Percentiles rank a stretch among this genome's conserved stretches.
phyloP scores from a whole-genome alignment of 495 filamentous ascomycete species.

The Penicillium dipodomyicola region DNA sequence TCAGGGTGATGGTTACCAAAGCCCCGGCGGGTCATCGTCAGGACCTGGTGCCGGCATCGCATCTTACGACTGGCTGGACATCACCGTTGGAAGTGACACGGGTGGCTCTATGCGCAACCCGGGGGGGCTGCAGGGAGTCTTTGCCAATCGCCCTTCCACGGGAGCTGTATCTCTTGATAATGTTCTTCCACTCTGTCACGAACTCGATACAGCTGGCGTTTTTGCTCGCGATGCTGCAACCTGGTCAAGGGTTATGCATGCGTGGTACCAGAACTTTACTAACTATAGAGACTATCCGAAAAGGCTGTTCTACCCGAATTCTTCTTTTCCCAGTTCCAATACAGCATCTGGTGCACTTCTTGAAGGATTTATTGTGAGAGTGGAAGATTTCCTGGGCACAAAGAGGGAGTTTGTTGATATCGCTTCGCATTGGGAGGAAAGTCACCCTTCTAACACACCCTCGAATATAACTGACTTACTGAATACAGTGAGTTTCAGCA shows the following conservation, averaged over 20 bases:
- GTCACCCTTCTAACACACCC: constrained; percentile 35
- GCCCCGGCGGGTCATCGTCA: constrained; percentile 37
- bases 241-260: constrained; percentile 47
- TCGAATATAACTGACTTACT: constrained; percentile 23
- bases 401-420: constrained; percentile 36
- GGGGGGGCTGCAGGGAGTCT: constrained; percentile 36
- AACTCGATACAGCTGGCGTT: constrained; percentile 50
- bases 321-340: constrained; percentile 15
- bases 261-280: constrained; percentile 45
- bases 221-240: constrained; percentile 45
- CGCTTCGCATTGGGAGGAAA: constrained; percentile 38
- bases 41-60: constrained; percentile 39
- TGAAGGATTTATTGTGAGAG: constrained; percentile 37
- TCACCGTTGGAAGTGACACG: constrained; percentile 48
- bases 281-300: constrained; percentile 45
- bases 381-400: constrained; percentile 41
- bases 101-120: constrained; percentile 44
- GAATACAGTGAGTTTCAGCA: constrained; percentile 9
- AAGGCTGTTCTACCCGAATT: constrained; percentile 36
- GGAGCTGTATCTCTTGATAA: constrained; percentile 22
- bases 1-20: constrained; percentile 44
- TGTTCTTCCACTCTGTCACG: constrained; percentile 45
- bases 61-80: constrained; percentile 43
- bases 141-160: constrained; percentile 31
- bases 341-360: constrained; percentile 33